Evolutionary conservation across 2,329 filamentous ascomycete genomes (phyloP).

Genomic region (Diaporthe nobilis): DNA sequence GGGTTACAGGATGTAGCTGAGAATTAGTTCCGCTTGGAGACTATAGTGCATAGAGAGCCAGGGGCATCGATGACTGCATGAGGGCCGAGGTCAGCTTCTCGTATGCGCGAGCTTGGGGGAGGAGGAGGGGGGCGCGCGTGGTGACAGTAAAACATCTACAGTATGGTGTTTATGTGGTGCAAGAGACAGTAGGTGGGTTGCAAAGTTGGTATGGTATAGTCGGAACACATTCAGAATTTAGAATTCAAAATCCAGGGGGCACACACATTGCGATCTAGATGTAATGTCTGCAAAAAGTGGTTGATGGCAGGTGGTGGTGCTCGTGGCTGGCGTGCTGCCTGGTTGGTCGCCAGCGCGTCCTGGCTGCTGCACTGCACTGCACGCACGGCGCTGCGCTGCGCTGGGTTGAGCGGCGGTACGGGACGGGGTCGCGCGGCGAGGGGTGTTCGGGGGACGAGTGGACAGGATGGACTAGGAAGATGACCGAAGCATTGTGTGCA

Average conservation of each 20-base stretch:
- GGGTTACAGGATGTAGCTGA: conserved; percentile 7
- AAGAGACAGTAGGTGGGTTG: background rate
- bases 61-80: background rate
- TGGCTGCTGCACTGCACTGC: conserved; percentile 19
- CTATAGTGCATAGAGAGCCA: conserved; percentile 6
- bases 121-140: background rate
- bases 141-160: conserved; percentile 24
- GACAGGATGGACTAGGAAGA: conserved; percentile 6
- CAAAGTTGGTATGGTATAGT: background rate
- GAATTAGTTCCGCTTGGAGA: conserved; percentile 6
- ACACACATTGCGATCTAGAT: conserved; percentile 34
- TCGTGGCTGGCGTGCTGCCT: conserved; percentile 45
- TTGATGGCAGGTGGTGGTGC: conserved; percentile 27
- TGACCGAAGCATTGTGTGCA: conserved; percentile 21
- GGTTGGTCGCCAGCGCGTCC: conserved; percentile 23
- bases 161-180: conserved; percentile 3
- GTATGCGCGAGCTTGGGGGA: background rate
- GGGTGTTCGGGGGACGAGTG: conserved; percentile 13
- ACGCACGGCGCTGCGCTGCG: conserved; percentile 16
- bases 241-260: background rate
- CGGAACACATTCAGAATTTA: background rate
- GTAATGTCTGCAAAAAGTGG: background rate
- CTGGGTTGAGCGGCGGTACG: conserved; percentile 1
- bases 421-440: conserved; percentile 24
- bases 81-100: background rate